Evolutionary conservation across 768 basidiomycete species (phyloP), one percentile per base, ranked within the genome.

Genomic region (Pilatotrama ljubarskyi): DNA sequence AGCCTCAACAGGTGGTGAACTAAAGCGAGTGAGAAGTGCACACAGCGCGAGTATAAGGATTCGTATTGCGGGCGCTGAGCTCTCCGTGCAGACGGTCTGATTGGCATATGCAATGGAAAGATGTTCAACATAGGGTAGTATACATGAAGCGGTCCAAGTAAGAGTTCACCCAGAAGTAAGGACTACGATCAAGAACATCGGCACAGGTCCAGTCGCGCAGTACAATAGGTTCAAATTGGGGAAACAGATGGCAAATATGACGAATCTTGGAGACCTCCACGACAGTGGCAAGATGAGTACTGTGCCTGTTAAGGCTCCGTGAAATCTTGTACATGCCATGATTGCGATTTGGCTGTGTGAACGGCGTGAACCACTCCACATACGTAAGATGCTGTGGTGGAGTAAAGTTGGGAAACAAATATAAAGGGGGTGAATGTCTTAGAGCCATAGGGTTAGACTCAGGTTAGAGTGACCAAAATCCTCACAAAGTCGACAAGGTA

Each of bases 291-390:
- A 62, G 46, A 1, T 53, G 51, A 3, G 54, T 47, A 2, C 66
- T 63, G 1, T 66, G 5, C 1, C 22, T 10, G 2, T 25, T 40
- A 1, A 55, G 15, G 0, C 43, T 25, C 0, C 66, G 63, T 0
- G 62, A 55, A 0, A 78, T 49, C 41, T 68, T 68, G 59, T 70
- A 75, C 47, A 77, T n/a, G 1, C 50, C 38, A 40, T 67, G 67
- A 41, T 69, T 58, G 0, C 13, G 38, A 20, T 74, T 64, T 15
- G 68, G 68, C 1, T 9, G 5, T 0, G 63, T 54, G 49, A 70
- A 68, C 6, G 62, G 42, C 0, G 68, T 51, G 43, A 70, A 75
- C 72, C 73, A 72, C 55, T 73, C 69, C 5, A 75, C 56, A 53
- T 72, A 74, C 0, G 69, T 72, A 0, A 75, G 61, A 52, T 71